These are phyloP conservation scores for Penicillium odoratum DNA, from an alignment of 495 filamentous ascomycete species.

Conservation along the genomic window DNA sequence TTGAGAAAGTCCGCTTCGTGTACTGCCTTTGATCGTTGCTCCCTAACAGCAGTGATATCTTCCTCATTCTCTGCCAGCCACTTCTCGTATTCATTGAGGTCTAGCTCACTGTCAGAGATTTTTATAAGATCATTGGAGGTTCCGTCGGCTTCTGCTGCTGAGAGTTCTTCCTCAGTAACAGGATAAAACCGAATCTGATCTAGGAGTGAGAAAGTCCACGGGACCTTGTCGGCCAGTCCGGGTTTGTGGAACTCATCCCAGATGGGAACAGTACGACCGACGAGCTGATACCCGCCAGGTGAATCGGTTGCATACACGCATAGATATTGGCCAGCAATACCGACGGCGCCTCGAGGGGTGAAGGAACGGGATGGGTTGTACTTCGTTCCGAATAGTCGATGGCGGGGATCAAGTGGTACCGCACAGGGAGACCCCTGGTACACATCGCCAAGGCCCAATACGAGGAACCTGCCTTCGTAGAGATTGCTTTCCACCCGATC, in stretches of 20 bases:
- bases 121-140: constrained; percentile 7
- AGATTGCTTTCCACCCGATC: background rate
- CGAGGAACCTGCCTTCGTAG: constrained; percentile 6
- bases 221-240: background rate
- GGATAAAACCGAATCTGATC: constrained; percentile 12
- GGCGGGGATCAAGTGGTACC: constrained; percentile 14
- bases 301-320: constrained; percentile 15
- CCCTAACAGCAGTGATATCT: constrained; percentile 2
- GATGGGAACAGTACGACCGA: constrained; percentile 10
- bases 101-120: constrained; percentile 5
- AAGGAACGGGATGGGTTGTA: constrained; percentile 16
- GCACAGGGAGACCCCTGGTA: constrained; percentile 11
- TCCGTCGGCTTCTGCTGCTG: constrained; percentile 3
- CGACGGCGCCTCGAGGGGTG: constrained; percentile 15
- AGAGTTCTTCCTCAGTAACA: constrained; percentile 9
- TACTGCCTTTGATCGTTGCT: constrained; percentile 2
- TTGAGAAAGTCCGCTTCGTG: constrained; percentile 5
- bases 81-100: constrained; percentile 8
- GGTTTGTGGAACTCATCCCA: constrained; percentile 9
- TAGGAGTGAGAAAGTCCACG: constrained; percentile 11
- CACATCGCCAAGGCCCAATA: constrained; percentile 15
- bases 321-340: constrained; percentile 10
- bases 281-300: constrained; percentile 16
- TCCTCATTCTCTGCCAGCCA: constrained; percentile 5
- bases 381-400: constrained; percentile 13